These are phyloP conservation scores for Clathrospora elynae DNA, from an alignment of 2,329 filamentous ascomycete species.

Conservation along the genomic window DNA sequence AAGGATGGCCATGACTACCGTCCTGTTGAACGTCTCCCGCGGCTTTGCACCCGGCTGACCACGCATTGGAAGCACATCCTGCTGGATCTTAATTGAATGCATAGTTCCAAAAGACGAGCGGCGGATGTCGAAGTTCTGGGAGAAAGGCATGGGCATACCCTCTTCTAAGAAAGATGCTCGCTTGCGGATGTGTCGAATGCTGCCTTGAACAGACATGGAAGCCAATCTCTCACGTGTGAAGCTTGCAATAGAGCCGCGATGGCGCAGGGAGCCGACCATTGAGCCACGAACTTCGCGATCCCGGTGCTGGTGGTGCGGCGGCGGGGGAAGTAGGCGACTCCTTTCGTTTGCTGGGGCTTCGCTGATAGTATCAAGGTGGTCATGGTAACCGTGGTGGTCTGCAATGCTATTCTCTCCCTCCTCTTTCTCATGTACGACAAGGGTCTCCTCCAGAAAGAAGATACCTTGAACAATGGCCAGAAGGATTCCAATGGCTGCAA, in stretches of 20 bases:
- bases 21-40: conserved; percentile 60
- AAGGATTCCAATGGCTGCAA: conserved; percentile 77
- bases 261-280: conserved; percentile 31
- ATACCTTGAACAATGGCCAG: conserved; percentile 80
- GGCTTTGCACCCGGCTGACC: conserved; percentile 20
- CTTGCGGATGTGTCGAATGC: conserved; percentile 43
- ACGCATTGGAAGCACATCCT: conserved; percentile 31
- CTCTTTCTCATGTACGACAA: conserved; percentile 38
- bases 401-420: conserved; percentile 44
- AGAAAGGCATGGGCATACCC: conserved; percentile 41
- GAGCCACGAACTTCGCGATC: conserved; percentile 43
- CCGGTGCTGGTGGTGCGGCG: conserved; percentile 55
- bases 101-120: conserved; percentile 47
- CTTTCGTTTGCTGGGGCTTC: conserved; percentile 66
- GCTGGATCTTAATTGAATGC: conserved; percentile 42
- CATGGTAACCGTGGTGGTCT: conserved; percentile 40
- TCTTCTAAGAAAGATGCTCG: conserved; percentile 46
- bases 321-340: conserved; percentile 59
- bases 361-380: conserved; percentile 73
- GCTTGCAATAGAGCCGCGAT: conserved; percentile 32
- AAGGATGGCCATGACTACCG: conserved; percentile 76
- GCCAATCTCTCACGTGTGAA: conserved; percentile 32
- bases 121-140: conserved; percentile 44
- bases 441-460: conserved; percentile 80
- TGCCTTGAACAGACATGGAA: conserved; percentile 39